These are phyloP conservation scores for Metschnikowia hibisci DNA, from an alignment of 805 yeast species.

Conservation along the genomic window DNA sequence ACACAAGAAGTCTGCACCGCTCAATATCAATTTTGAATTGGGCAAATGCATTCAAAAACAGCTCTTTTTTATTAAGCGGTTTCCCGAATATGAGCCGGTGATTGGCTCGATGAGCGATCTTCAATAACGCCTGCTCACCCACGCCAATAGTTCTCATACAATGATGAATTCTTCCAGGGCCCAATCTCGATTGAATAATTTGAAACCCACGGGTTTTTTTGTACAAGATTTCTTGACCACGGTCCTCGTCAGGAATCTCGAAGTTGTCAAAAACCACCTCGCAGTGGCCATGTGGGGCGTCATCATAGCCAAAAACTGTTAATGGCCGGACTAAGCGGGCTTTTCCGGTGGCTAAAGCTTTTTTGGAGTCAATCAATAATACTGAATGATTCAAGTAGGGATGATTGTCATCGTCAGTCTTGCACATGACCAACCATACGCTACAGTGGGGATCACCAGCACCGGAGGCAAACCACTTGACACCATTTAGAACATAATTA, in stretches of 20 bases:
- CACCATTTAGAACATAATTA: slow-evolving; percentile 51
- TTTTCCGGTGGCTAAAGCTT: slow-evolving; percentile 46
- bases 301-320: slow-evolving; percentile 56
- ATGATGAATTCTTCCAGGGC: slow-evolving; percentile 70
- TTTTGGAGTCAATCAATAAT: slow-evolving; percentile 48
- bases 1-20: slow-evolving; percentile 49
- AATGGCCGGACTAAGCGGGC: slow-evolving; percentile 50
- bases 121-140: slow-evolving; percentile 52
- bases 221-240: slow-evolving; percentile 39
- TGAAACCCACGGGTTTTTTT: slow-evolving; percentile 56
- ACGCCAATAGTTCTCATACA: slow-evolving; percentile 64
- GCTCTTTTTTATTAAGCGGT: slow-evolving; percentile 47
- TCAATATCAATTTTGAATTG: slow-evolving; percentile 52
- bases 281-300: slow-evolving; percentile 71
- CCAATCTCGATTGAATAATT: slow-evolving; percentile 59
- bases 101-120: slow-evolving; percentile 49
- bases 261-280: slow-evolving; percentile 51
- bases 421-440: slow-evolving; percentile 53
- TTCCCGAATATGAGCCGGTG: slow-evolving; percentile 50
- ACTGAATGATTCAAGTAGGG: slow-evolving; percentile 54
- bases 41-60: slow-evolving; percentile 47
- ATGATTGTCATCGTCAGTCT: slow-evolving; percentile 31
- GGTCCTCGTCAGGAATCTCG: slow-evolving; percentile 44
- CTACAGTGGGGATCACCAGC: slow-evolving; percentile 63
- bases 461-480: slow-evolving; percentile 70